A percentile compares a stretch with the other conserved stretches of the same genome.
Evolutionary conservation across 2,329 filamentous ascomycete genomes (phyloP).

Genomic region (Colletotrichum sp.): DNA sequence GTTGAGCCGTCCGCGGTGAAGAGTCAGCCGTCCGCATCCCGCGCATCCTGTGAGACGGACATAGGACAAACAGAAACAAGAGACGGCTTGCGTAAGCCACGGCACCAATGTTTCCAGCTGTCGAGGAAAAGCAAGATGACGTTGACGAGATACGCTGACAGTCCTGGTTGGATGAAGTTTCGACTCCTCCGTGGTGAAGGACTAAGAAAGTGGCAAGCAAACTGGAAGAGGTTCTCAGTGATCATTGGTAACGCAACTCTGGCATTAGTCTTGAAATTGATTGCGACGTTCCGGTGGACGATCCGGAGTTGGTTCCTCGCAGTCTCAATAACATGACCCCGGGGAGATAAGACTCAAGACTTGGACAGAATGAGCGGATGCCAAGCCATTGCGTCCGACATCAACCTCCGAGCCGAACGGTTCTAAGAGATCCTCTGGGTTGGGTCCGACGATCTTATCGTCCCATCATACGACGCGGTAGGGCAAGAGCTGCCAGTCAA

Average conservation of each 20-base stretch:
- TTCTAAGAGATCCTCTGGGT: not conserved
- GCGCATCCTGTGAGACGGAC: not conserved
- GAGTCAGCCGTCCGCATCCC: not conserved
- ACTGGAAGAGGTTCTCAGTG: not conserved
- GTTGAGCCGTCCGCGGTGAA: not conserved
- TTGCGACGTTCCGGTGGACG: not conserved
- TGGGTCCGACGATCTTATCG: not conserved
- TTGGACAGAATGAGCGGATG: not conserved
- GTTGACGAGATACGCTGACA: not conserved
- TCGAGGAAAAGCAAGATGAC: not conserved
- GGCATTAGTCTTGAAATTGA: not conserved
- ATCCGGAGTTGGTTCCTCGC: not conserved
- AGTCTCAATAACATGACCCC: not conserved
- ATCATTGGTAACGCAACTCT: not conserved
- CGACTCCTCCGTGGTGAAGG: not conserved
- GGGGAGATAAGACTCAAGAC: not conserved
- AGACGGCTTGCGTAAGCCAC: slow-evolving; percentile 1
- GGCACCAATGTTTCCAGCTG: not conserved
- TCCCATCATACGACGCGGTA: not conserved
- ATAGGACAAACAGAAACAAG: not conserved
- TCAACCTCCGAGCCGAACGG: slow-evolving; percentile 8
- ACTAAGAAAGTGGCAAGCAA: not conserved
- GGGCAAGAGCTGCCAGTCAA: not conserved
- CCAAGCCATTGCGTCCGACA: not conserved
- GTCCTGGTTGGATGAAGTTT: not conserved